Base-by-base conservation (phyloP, 116 monocot species). In the Iris pallida region DNA sequence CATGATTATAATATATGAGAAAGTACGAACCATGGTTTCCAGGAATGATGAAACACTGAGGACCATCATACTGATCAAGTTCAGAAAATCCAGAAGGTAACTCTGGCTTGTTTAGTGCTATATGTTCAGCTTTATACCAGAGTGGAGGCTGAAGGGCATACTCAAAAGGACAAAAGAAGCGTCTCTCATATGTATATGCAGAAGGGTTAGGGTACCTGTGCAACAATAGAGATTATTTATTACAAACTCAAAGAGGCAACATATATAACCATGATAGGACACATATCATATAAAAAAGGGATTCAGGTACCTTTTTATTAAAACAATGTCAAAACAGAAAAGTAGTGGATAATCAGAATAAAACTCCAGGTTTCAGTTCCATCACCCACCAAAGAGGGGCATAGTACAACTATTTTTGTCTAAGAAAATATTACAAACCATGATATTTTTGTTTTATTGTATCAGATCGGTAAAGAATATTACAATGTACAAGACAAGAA, bases 191-290 rank as follows among this genome's bases (percentile, higher is more conserved):
- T 41, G 85, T 81, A 66, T 85, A 94, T 47, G 84, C 52, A 57
- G 90, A 94, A 68, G 94, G 94, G 83, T 94, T 94, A 8, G 94
- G 94, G 59, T 94, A 94, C 74, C 94, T 90, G 78, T 57, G 14
- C 4, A 43, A 16, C 42, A 6, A 14, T 56, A 54, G 4, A 73
- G 42, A 16, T 20, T 7, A 2, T 40, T 40, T 20, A 43, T 13
- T 44, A 17, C 43, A 56, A 56, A n/a, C 16, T 20, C 47, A 48
- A 12, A 47, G 10, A 51, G 16, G 30, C 30, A 30, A 30, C 30
- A 30, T 30, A 30, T 30, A 30, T 30, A 30, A 30, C 30, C 30
- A 30, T 30, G 30, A 30, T 30, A 30, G 30, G 30, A 30, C 30
- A 30, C 30, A 30, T 30, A 30, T 30, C 30, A 30, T 30, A 3